Base-by-base conservation (phyloP, 805 yeast genomes). In the Dipodascopsis uninucleata region DNA sequence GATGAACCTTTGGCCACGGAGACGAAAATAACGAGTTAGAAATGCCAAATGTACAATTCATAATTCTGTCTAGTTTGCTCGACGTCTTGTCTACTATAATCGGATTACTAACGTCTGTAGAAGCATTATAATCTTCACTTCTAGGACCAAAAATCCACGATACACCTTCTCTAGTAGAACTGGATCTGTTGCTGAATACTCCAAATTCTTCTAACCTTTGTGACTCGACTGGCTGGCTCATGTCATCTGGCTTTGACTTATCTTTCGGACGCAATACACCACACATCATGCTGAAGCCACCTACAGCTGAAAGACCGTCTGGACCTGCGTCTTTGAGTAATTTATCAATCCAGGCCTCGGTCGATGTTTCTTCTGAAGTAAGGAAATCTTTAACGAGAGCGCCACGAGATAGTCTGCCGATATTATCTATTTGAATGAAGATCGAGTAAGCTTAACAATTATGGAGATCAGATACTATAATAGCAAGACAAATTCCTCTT, bases 1-100 rank as follows among this genome's bases (percentile, higher is more conserved):
- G 41, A 3, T 59, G 54, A 0, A 82, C 82, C 57, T 89, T 90
- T 0, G 75, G 73, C 97, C 97, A 89, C 5, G 85, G 82, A 21
- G 77, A 70, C 24, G 72, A 69, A 53, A 70, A 75, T n/a, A 76
- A 64, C 2, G 89, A 82, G 59, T 85, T 85, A 1, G 89, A 81
- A 10, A 85, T 58, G 1, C 86, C 85, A 43, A 81, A 68, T 0
- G 78, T 71, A 6, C 63, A 10, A 22, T 23, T 28, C 32, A 26
- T 7, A 16, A 53, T 40, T 38, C 44, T 39, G 18, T 42, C 44
- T 39, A 29, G 10, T 10, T 12, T 33, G 22, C 16, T 21, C 32
- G 20, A 33, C 37, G 14, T 32, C 23, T 2, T 22, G 4, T 20
- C n/a, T n/a, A 24, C 25, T 21, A 39, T 21, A 12, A 42, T 16